These are phyloP conservation scores for Malassezia yamatoensis DNA, from an alignment of 1,284 basidiomycete genomes.

Conservation along the genomic window DNA sequence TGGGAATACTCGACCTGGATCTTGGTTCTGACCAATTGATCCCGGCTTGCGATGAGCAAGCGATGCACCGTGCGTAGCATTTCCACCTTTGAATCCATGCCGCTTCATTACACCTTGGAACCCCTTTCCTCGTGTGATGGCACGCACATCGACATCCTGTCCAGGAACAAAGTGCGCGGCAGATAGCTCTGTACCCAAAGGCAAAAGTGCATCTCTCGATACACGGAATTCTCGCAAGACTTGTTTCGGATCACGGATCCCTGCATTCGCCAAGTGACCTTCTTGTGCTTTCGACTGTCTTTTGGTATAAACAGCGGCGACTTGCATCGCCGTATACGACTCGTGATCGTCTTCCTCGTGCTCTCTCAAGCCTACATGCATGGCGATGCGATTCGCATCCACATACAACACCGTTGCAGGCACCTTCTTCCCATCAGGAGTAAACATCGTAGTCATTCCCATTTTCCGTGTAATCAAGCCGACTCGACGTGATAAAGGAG, in stretches of 20 bases:
- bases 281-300: constrained; percentile 70
- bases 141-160: constrained; percentile 86
- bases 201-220: constrained; percentile 75
- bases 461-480: constrained; percentile 88
- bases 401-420: constrained; percentile 94
- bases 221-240: constrained; percentile 82
- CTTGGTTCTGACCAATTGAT: constrained; percentile 78
- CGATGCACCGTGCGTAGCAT: constrained; percentile 92
- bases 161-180: constrained; percentile 95
- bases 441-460: constrained; percentile 91
- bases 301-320: constrained; percentile 54
- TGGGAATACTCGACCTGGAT: constrained; percentile 85
- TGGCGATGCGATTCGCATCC: constrained; percentile 44
- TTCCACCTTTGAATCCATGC: constrained; percentile 82
- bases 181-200: constrained; percentile 76
- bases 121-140: constrained; percentile 89
- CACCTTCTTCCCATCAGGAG: constrained; percentile 70
- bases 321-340: constrained; percentile 45
- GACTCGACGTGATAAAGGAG: constrained; percentile 67
- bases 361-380: constrained; percentile 17
- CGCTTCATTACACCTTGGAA: constrained; percentile 97
- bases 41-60: constrained; percentile 85
- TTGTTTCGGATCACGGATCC: constrained; percentile 67
- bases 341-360: constrained; percentile 8
- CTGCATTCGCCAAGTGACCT: constrained; percentile 77